These are phyloP conservation scores for Eucalyptus tenuipes DNA, from an alignment of 345 rosid genomes.

Conservation along the genomic window DNA sequence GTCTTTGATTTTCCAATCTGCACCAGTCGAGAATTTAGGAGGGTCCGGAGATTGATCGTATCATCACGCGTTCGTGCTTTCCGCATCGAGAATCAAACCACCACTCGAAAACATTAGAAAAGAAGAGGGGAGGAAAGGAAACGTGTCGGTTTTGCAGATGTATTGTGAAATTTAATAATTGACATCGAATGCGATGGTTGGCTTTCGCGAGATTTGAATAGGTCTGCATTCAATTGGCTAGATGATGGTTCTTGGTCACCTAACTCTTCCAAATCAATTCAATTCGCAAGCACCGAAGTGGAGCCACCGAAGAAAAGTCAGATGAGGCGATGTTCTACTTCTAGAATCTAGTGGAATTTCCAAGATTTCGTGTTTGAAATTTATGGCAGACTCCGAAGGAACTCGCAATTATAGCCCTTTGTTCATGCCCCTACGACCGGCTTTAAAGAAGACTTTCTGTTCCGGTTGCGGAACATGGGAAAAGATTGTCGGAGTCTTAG, in stretches of 20 bases:
- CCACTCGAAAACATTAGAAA: neutral
- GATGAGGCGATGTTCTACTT: neutral
- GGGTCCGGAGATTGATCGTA: neutral
- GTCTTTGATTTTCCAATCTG: neutral
- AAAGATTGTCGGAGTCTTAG: neutral
- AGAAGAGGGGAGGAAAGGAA: neutral
- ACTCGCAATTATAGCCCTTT: neutral
- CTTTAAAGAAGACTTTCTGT: neutral
- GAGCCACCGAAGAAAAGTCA: neutral
- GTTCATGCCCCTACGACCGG: neutral
- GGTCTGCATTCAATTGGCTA: neutral
- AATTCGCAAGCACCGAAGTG: neutral
- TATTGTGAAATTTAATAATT: neutral
- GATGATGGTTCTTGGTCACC: neutral
- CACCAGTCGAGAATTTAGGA: neutral
- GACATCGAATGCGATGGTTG: neutral
- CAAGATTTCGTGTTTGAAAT: neutral
- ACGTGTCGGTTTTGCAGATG: neutral
- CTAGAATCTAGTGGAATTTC: neutral
- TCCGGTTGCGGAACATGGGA: neutral
- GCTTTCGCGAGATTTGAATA: neutral
- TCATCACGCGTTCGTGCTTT: neutral
- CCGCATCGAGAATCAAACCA: neutral
- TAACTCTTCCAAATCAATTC: neutral
- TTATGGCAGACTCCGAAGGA: neutral